phyloP scores from a whole-genome alignment of 257 asterid species.

The Jacaranda copaia region DNA sequence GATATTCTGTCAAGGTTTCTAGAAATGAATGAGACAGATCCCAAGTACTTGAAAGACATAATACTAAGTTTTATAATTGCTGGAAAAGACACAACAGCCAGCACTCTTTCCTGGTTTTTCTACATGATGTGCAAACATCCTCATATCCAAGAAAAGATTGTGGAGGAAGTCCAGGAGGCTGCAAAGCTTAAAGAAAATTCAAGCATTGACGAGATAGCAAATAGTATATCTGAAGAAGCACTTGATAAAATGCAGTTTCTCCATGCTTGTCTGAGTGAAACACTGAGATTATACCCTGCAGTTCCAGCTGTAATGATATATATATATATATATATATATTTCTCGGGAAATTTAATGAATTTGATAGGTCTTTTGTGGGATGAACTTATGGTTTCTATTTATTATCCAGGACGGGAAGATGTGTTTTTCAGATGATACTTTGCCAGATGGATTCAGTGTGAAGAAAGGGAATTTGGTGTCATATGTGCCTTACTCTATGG shows the following conservation, averaged over 20 bases:
- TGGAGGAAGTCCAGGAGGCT: constrained; percentile 50
- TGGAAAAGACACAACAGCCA: constrained; percentile 77
- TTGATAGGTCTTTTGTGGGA: not conserved
- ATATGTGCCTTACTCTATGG: constrained; percentile 66
- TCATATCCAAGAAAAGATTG: constrained; percentile 53
- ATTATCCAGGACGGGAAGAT: constrained; percentile 62
- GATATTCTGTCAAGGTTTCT: constrained; percentile 69
- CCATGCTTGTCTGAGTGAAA: constrained; percentile 70
- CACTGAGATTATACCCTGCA: constrained; percentile 72
- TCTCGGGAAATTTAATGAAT: too few species aligned
- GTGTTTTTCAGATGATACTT: constrained; percentile 64
- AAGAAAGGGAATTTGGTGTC: constrained; percentile 59
- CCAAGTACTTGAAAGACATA: constrained; percentile 70
- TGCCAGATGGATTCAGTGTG: constrained; percentile 69
- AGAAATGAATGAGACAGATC: constrained; percentile 61
- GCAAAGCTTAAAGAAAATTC: constrained; percentile 36
- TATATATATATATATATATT: not conserved
- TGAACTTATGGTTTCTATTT: not conserved
- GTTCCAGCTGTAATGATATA: constrained; percentile 54
- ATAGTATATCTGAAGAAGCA: constrained; percentile 60
- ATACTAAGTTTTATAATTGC: constrained; percentile 77
- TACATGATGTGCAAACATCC: constrained; percentile 78
- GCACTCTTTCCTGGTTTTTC: constrained; percentile 76
- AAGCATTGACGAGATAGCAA: constrained; percentile 46
- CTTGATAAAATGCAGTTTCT: constrained; percentile 70